Evolutionary conservation across 179 eudicot species (phyloP).

Genomic region (Beta corolliflora): DNA sequence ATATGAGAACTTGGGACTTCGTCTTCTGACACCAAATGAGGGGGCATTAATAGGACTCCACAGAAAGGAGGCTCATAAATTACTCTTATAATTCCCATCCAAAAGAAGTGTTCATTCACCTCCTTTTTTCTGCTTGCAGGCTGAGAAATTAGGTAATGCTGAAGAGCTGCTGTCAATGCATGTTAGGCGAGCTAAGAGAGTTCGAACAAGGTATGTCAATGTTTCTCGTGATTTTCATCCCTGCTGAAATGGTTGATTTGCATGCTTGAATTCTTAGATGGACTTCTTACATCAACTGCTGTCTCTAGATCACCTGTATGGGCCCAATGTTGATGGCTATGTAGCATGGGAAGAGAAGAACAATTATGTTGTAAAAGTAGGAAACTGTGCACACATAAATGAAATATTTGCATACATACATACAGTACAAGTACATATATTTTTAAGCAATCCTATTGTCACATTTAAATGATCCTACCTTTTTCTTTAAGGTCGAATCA

Average conservation of each 20-base stretch:
- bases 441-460: background rate
- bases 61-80: too few relatives aligned
- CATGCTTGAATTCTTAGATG: background rate
- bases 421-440: background rate
- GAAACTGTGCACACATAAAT: too few relatives aligned
- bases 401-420: too few relatives aligned
- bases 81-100: too few relatives aligned
- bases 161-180: conserved; percentile 64
- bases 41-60: too few relatives aligned
- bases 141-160: conserved; percentile 39
- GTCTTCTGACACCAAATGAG: too few relatives aligned
- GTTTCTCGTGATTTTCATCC: background rate
- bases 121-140: conserved; percentile 42
- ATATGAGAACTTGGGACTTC: too few relatives aligned
- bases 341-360: too few relatives aligned
- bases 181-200: conserved; percentile 75
- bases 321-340: background rate
- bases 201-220: conserved; percentile 62
- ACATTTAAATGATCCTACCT: background rate
- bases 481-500: background rate
- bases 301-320: background rate
- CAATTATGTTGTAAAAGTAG: too few relatives aligned
- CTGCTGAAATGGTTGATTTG: background rate
- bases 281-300: background rate
- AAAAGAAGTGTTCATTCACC: background rate